A percentile compares a stretch with the other conserved stretches of the same genome.
phyloP scores from a whole-genome alignment of 257 asterid genomes.

The Anisodus acutangulus region DNA sequence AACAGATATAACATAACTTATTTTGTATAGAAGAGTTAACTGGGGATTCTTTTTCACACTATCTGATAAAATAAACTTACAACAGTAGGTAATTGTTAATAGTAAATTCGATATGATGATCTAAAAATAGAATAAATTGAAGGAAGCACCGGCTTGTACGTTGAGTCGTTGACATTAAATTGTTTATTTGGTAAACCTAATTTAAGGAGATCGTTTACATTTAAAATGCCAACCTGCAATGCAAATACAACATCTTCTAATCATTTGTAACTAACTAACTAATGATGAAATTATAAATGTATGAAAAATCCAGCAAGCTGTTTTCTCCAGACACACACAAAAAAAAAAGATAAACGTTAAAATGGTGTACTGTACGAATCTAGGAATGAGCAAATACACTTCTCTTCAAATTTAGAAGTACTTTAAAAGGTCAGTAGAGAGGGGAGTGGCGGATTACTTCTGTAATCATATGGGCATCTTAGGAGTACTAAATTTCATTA shows the following conservation, averaged over 20 bases:
- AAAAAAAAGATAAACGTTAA: neutral
- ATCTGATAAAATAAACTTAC: no score
- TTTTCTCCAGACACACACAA: neutral
- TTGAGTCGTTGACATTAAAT: no score
- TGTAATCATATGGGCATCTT: conserved; percentile 30
- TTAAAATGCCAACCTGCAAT: neutral
- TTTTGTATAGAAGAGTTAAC: no score
- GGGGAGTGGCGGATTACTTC: conserved; percentile 19
- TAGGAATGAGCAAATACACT: neutral
- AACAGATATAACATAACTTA: no score
- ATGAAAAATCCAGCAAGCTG: neutral
- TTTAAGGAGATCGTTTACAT: neutral
- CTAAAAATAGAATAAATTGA: no score
- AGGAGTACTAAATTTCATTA: neutral
- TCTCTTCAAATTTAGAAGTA: no score
- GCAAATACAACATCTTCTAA: neutral
- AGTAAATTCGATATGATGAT: no score
- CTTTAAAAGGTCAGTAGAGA: neutral
- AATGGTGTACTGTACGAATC: neutral
- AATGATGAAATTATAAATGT: no score
- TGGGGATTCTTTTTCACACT: no score
- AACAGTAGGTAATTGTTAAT: no score
- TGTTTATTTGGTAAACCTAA: neutral
- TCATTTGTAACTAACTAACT: neutral
- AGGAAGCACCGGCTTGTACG: no score